Conservation (phyloP, 2,329 filamentous ascomycete species). For the Talaromyces sp. region DNA sequence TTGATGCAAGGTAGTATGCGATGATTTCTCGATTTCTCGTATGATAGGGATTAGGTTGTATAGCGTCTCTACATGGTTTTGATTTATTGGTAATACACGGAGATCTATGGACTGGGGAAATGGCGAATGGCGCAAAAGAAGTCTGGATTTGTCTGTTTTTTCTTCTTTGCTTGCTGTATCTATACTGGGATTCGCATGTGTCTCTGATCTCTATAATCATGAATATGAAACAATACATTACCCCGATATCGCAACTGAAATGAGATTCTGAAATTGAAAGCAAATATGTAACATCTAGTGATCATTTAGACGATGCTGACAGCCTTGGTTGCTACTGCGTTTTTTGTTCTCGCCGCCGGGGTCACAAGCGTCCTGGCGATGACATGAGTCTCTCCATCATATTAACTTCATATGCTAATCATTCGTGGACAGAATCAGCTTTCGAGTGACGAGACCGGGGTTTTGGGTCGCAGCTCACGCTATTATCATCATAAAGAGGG, state of each 20-base stretch:
- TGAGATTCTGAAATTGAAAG: not conserved
- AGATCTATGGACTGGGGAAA: not conserved
- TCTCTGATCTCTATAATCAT: not conserved
- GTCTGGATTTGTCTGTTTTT: not conserved
- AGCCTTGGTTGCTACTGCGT: not conserved
- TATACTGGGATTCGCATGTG: not conserved
- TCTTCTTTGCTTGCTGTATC: not conserved
- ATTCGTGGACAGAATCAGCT: no score
- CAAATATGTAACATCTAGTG: not conserved
- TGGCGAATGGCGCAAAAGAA: constrained; percentile 8
- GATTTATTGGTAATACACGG: not conserved
- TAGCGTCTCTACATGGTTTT: not conserved
- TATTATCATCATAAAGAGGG: no score
- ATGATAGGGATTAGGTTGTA: no score
- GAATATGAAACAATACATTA: not conserved
- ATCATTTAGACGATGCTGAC: not conserved
- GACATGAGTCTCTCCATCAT: no score
- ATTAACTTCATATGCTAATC: no score
- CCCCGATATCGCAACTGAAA: no score
- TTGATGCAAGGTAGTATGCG: constrained; percentile 48
- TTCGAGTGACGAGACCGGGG: no score
- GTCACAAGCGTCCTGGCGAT: no score
- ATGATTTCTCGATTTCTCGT: constrained; percentile 18
- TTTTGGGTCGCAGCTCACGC: no score
- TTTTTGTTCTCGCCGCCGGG: not conserved